Evolutionary conservation across 345 rosid species (phyloP).

Genomic region (Capsella bursapastoris): DNA sequence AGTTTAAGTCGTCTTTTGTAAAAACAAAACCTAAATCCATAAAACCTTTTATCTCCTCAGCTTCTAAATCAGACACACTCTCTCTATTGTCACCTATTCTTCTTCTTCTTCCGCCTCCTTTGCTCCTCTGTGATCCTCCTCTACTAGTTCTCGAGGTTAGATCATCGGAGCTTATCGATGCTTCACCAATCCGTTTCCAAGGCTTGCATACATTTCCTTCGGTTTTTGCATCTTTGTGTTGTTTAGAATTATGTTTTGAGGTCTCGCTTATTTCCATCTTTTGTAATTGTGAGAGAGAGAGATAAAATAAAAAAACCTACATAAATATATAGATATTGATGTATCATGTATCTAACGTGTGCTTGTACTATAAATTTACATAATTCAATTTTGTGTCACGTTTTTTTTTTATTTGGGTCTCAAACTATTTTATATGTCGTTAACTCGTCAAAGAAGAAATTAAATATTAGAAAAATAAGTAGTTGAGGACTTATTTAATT

Average conservation of each 20-base stretch:
- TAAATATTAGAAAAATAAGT: background rate
- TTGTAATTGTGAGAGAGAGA: conserved; percentile 19
- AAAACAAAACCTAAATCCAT: conserved; percentile 92
- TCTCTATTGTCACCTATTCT: conserved; percentile 50
- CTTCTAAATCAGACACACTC: conserved; percentile 74
- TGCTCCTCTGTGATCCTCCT: conserved; percentile 15
- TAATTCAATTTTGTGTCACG: conserved; percentile 22
- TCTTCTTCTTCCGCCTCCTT: conserved; percentile 17
- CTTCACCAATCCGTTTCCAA: conserved; percentile 45
- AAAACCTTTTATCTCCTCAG: conserved; percentile 83
- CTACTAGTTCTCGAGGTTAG: conserved; percentile 8
- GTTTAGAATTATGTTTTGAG: conserved; percentile 17
- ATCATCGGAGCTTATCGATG: conserved; percentile 11
- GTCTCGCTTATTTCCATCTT: conserved; percentile 52
- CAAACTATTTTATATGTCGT: background rate
- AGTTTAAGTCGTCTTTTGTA: conserved; percentile 71
- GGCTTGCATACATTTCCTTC: conserved; percentile 47
- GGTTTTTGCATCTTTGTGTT: conserved; percentile 37
- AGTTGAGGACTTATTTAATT: conserved; percentile 5
- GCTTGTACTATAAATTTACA: background rate
- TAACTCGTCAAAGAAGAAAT: conserved; percentile 5
- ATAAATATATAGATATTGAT: conserved; percentile 7
- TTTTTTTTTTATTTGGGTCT: conserved; percentile 27
- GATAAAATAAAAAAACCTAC: background rate
- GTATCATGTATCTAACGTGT: conserved; percentile 9